A percentile compares a stretch with the other conserved stretches of the same genome.
phyloP scores from a whole-genome alignment of 495 filamentous ascomycete genomes.

The Tuber indicum region DNA sequence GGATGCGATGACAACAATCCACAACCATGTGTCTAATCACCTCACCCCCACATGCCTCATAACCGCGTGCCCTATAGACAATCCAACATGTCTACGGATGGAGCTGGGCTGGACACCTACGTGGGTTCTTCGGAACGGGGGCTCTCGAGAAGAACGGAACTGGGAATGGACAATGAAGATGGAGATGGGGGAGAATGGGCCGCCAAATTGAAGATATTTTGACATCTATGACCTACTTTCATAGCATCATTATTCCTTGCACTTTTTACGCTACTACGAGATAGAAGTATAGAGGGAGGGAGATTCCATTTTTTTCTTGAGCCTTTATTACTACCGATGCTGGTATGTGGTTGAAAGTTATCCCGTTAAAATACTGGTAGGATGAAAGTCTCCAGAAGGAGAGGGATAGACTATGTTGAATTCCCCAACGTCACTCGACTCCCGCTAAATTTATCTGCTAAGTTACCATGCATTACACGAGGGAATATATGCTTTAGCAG shows the following conservation, averaged over 20 bases:
- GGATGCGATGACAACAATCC: too few relatives aligned
- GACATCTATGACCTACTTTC: too few relatives aligned
- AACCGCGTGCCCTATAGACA: too few relatives aligned
- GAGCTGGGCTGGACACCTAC: constrained; percentile 43
- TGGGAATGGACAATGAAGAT: background rate
- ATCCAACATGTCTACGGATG: too few relatives aligned
- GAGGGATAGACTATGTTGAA: background rate
- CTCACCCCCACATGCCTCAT: constrained; percentile 19
- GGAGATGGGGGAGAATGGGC: constrained; percentile 7
- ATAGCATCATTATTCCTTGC: background rate
- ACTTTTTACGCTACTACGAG: background rate
- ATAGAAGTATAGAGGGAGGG: background rate
- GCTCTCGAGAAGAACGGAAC: constrained; percentile 14
- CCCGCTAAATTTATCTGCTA: too few relatives aligned
- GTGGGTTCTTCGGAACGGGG: constrained; percentile 58
- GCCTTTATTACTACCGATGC: background rate
- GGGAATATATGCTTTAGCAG: too few relatives aligned
- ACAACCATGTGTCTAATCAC: too few relatives aligned
- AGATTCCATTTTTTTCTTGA: background rate
- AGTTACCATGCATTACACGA: too few relatives aligned
- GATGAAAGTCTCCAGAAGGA: background rate
- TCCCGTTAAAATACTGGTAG: background rate
- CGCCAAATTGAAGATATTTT: constrained; percentile 4
- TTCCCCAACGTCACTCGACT: background rate
- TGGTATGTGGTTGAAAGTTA: background rate